Evolutionary conservation across 2,329 filamentous ascomycete genomes (phyloP).

Genomic region (Alternaria sp.): DNA sequence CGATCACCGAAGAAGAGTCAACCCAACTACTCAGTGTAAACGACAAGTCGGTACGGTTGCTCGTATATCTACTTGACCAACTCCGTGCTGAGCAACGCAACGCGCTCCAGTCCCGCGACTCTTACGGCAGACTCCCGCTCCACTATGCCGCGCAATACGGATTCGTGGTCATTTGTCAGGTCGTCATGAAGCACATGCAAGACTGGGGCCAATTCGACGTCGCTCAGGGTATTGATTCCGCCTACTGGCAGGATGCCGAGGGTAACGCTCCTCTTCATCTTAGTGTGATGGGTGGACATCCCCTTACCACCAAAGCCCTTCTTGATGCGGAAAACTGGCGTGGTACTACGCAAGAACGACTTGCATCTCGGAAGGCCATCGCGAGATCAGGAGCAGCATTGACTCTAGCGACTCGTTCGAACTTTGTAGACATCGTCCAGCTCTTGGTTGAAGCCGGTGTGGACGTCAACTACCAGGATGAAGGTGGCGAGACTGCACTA

Average conservation of each 20-base stretch:
- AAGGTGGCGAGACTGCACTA: constrained; percentile 87
- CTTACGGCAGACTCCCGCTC: constrained; percentile 82
- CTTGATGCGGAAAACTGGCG: constrained; percentile 82
- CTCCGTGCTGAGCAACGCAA: constrained; percentile 72
- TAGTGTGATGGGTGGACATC: constrained; percentile 89
- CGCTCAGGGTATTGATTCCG: constrained; percentile 83
- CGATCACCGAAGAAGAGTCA: constrained; percentile 71
- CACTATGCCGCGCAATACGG: constrained; percentile 97
- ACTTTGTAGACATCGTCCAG: constrained; percentile 83
- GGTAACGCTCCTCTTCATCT: constrained; percentile 91
- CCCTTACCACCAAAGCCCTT: constrained; percentile 81
- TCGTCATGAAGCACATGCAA: constrained; percentile 88
- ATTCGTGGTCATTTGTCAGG: constrained; percentile 86
- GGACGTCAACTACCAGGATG: constrained; percentile 92
- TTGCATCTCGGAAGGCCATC: constrained; percentile 71
- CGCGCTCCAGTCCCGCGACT: constrained; percentile 74
- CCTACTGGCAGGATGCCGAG: constrained; percentile 90
- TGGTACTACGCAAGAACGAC: constrained; percentile 68
- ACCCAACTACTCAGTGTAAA: constrained; percentile 69
- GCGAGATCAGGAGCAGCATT: constrained; percentile 88
- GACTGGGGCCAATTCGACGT: constrained; percentile 88
- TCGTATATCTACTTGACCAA: constrained; percentile 70
- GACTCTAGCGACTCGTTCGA: constrained; percentile 85
- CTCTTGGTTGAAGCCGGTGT: constrained; percentile 89
- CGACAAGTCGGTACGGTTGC: constrained; percentile 77